Base-by-base conservation (phyloP, 352 stramenopile species). In the Globisporangium carolinianum region DNA sequence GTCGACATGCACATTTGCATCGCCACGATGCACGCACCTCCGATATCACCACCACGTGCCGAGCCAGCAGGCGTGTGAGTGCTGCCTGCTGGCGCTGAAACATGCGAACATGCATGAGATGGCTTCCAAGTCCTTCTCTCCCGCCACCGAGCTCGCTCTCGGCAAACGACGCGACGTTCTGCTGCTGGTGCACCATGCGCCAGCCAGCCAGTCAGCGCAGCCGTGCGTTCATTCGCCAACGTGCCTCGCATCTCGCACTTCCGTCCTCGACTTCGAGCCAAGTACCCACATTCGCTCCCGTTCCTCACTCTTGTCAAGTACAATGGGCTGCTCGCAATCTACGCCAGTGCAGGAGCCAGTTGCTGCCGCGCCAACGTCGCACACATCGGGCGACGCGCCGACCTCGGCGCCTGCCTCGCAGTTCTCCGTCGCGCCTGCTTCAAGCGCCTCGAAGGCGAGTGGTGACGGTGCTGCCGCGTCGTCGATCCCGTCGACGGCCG, bases 281-380 rank as follows among this genome's bases (percentile, higher is more conserved):
- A 60, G 60, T 65, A 60, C 24, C 24, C 24, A 3, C 24, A 32
- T 32, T 32, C 24, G 24, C 24, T 32, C 24, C 2, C 24, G 24
- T 32, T 32, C 24, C 24, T 32, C 8, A 10, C 38, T 62, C 49
- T 62, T 58, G 47, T 67, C 53, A 63, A 55, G 49, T 9, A 64
- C 59, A 45, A 90, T 91, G 81, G 81, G 81, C 71, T 91, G 81
- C 66, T 73, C 60, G 46, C 81, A 91, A 72, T 91, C 81, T 57
- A 89, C 83, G 42, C 53, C 66, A 17, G 74, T 71, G 2, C 69
- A 81, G 5, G 72, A 86, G 52, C 62, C 75, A 2, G 61, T 45
- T 24, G 42, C 56, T 18, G 55, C 61, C 32, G 67, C 67, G 3
- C 58, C 70, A 47, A 24, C 58, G 4, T 66, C 68, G 24, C 72